A percentile compares a stretch with the other conserved stretches of the same genome.
phyloP scores from a whole-genome alignment of 495 filamentous ascomycete species.

The Ascobolus immersus region DNA sequence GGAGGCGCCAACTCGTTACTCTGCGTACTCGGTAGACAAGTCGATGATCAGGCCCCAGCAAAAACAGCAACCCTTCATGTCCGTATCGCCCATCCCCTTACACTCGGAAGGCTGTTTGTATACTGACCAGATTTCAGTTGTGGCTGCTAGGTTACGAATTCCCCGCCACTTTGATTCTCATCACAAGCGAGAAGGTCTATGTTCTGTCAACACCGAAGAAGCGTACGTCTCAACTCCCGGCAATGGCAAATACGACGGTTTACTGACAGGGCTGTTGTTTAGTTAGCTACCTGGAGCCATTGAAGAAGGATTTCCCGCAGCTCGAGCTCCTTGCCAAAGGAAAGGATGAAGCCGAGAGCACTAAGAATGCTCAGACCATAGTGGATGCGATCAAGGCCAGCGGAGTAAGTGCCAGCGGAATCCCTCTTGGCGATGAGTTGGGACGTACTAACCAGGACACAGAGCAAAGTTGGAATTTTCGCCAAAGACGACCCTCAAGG shows the following conservation, averaged over 20 bases:
- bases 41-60: constrained; percentile 54
- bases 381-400: constrained; percentile 61
- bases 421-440: background rate
- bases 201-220: constrained; percentile 93
- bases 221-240: constrained; percentile 26
- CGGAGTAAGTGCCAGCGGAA: constrained; percentile 56
- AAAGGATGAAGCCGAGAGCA: constrained; percentile 73
- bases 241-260: background rate
- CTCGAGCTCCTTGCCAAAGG: constrained; percentile 70
- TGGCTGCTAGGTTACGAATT: constrained; percentile 99
- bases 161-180: constrained; percentile 73
- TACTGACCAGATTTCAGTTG: constrained; percentile 26
- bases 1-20: constrained; percentile 61
- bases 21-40: constrained; percentile 80
- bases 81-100: constrained; percentile 26
- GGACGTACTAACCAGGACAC: background rate
- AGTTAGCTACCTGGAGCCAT: constrained; percentile 81
- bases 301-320: constrained; percentile 76
- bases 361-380: constrained; percentile 61
- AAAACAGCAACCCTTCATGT: constrained; percentile 89
- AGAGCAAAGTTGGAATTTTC: constrained; percentile 75
- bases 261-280: constrained; percentile 11
- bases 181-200: constrained; percentile 67
- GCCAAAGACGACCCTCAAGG: constrained; percentile 62
- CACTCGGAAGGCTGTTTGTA: constrained; percentile 7